Conservation (phyloP, 768 basidiomycete genomes). For the Tulasnella sp. region DNA sequence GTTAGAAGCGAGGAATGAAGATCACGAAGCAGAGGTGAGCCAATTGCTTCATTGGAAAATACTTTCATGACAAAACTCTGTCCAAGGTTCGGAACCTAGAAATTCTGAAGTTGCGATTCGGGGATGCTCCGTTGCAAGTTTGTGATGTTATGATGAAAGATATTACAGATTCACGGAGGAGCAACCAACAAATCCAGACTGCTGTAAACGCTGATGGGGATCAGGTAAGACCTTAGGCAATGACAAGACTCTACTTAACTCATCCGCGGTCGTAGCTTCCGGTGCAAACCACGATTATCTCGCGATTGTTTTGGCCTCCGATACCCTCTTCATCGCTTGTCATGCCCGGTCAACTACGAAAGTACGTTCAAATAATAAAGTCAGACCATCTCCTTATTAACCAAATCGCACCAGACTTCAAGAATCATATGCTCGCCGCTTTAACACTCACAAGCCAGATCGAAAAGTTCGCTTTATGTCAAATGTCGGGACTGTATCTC, state of each 20-base stretch:
- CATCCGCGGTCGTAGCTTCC: constrained; percentile 25
- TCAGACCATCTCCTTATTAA: not conserved
- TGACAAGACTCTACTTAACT: constrained; percentile 1
- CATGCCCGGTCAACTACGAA: constrained; percentile 76
- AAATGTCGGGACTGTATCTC: constrained; percentile 69
- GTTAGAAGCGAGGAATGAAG: constrained; percentile 65
- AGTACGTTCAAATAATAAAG: constrained; percentile 35
- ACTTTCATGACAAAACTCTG: not conserved
- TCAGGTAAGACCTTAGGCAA: constrained; percentile 33
- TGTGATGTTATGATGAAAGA: constrained; percentile 99
- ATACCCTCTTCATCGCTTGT: constrained; percentile 44
- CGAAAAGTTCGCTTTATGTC: constrained; percentile 83
- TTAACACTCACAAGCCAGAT: constrained; percentile 77
- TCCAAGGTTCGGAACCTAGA: constrained; percentile 78
- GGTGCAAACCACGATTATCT: constrained; percentile 83
- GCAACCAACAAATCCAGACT: constrained; percentile 70
- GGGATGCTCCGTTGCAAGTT: constrained; percentile 80
- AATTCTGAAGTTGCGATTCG: constrained; percentile 90
- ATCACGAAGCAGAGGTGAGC: constrained; percentile 53
- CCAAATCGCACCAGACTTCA: constrained; percentile 40
- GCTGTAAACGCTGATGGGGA: constrained; percentile 36
- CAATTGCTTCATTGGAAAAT: not conserved
- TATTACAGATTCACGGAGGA: constrained; percentile 86
- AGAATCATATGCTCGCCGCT: constrained; percentile 62
- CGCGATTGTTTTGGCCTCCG: constrained; percentile 89